Conservation (phyloP, 148 eudicot genomes). For the Vaccinium myrtillus region DNA sequence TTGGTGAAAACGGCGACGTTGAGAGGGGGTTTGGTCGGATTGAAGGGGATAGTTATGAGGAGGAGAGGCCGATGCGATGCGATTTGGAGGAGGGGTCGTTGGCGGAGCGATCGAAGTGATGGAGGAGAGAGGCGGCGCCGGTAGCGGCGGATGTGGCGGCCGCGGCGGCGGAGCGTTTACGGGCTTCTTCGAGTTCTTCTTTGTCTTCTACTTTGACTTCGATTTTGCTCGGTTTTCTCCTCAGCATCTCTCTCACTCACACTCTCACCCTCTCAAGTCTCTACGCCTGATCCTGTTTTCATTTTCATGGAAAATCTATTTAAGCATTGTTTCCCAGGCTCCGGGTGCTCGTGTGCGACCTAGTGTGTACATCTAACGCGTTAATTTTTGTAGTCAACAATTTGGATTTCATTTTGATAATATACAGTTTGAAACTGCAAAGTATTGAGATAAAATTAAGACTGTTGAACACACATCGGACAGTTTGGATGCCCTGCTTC, state of each 20-base stretch:
- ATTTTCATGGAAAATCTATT: too few relatives aligned
- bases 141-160: conserved; percentile 34
- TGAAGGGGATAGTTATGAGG: not conserved
- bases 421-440: too few relatives aligned
- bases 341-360: too few relatives aligned
- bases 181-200: conserved; percentile 71
- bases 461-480: too few relatives aligned
- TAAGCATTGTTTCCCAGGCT: too few relatives aligned
- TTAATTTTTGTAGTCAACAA: too few relatives aligned
- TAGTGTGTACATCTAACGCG: too few relatives aligned
- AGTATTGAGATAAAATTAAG: too few relatives aligned
- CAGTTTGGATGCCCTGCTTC: too few relatives aligned
- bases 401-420: too few relatives aligned
- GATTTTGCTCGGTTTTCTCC: conserved; percentile 72
- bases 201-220: conserved; percentile 78
- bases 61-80: conserved; percentile 68
- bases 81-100: conserved; percentile 45
- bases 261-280: not conserved
- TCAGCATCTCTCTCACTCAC: conserved; percentile 41
- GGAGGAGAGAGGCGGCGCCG: conserved; percentile 55
- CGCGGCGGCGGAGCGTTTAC: conserved; percentile 46
- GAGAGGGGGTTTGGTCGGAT: not conserved
- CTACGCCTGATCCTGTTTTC: not conserved
- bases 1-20: too few relatives aligned
- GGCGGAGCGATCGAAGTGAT: conserved; percentile 63